Evolutionary conservation across 192 early-diverging fungal genomes (phyloP).

Genomic region (Coemansia sp.): DNA sequence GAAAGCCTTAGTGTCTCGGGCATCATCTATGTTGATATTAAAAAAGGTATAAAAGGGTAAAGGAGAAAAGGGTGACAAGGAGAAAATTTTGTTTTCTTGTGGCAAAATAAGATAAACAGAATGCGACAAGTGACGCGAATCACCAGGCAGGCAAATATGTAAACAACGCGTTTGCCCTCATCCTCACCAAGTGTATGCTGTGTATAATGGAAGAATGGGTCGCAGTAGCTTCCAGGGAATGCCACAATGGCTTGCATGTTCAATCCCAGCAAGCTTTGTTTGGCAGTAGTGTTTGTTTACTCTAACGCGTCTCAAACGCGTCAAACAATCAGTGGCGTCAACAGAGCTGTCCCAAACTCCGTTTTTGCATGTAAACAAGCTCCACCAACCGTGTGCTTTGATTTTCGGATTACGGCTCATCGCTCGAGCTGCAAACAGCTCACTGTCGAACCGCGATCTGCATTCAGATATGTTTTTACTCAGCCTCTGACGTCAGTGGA

Average conservation of each 20-base stretch:
- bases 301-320: neutral
- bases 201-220: too few species aligned
- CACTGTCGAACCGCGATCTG: neutral
- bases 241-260: too few species aligned
- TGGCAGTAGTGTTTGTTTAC: neutral
- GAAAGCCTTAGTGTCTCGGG: slow-evolving; percentile 33
- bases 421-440: neutral
- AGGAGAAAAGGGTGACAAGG: neutral
- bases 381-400: neutral
- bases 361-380: neutral
- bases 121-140: too few species aligned
- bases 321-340: slow-evolving; percentile 1
- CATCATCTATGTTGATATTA: slow-evolving; percentile 8
- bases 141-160: too few species aligned
- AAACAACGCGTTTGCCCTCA: too few species aligned
- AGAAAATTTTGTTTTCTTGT: neutral
- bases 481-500: neutral
- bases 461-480: neutral
- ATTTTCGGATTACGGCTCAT: neutral
- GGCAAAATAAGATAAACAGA: too few species aligned
- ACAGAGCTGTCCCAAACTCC: neutral
- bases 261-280: neutral
- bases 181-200: too few species aligned
- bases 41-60: neutral
- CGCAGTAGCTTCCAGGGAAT: too few species aligned